These are phyloP conservation scores for Takashimella tepidaria DNA, from an alignment of 1,284 basidiomycete genomes.

Conservation along the genomic window DNA sequence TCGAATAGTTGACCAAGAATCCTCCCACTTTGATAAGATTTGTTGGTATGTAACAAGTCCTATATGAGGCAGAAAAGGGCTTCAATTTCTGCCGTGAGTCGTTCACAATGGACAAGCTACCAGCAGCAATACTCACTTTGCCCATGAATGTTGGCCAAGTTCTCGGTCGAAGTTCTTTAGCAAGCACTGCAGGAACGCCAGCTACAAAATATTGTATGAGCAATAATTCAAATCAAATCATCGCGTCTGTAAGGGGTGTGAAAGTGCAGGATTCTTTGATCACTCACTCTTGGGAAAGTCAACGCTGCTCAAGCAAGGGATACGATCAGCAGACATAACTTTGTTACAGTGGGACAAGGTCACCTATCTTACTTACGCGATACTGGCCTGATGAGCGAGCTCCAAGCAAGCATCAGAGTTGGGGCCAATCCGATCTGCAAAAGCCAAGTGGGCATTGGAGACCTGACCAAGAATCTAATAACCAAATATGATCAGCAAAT, in stretches of 20 bases:
- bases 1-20: slow-evolving; percentile 22
- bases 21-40: slow-evolving; percentile 12
- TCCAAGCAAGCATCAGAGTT: slow-evolving; percentile 14
- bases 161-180: slow-evolving; percentile 9
- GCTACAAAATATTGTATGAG: too few species aligned
- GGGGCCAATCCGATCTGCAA: slow-evolving; percentile 20
- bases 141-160: slow-evolving; percentile 30
- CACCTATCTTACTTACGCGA: slow-evolving; percentile 17
- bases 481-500: background rate
- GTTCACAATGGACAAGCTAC: too few species aligned
- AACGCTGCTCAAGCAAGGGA: too few species aligned
- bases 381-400: slow-evolving; percentile 17
- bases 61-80: too few species aligned
- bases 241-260: too few species aligned
- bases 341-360: background rate
- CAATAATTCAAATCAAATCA: too few species aligned
- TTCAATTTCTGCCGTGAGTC: too few species aligned
- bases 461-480: slow-evolving; percentile 21
- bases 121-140: too few species aligned
- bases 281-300: slow-evolving; percentile 23
- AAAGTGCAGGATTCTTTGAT: too few species aligned
- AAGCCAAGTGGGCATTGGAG: slow-evolving; percentile 24
- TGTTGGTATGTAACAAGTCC: slow-evolving; percentile 1
- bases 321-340: too few species aligned
- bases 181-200: slow-evolving; percentile 17